Base-by-base conservation (phyloP, 257 asterid genomes). In the Gynochthodes officinalis region DNA sequence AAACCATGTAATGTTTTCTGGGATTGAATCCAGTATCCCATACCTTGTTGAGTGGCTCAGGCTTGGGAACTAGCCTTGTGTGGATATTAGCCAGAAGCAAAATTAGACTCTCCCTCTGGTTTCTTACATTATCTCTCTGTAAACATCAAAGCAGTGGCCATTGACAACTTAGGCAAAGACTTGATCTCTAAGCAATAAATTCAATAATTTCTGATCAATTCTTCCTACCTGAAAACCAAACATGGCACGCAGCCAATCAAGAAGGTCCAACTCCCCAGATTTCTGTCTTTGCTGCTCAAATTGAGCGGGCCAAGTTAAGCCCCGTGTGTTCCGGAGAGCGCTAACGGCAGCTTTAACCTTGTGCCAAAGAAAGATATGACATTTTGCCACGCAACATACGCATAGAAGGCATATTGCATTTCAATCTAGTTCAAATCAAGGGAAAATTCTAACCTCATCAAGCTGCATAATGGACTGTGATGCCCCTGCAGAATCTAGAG, bases 181-280 rank as follows among this genome's bases (percentile, higher is more conserved):
- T 71, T 71, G 54, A 76, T 50, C 32, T 18, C 44, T 39, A 19
- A 8, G 44, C 49, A 55, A 57, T 62, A 71, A 67, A 52, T 44
- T 32, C 60, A n/a, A 64, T 77, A 55, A 64, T 58, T 81, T 64
- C 65, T 66, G 62, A 67, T 78, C 64, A 82, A 67, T 42, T 80
- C 63, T 69, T 59, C 89, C 68, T 87, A 86, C 97, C 97, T 94
- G 99, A 85, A 94, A 95, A 62, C 99, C 97, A 52, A 95, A 95
- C 98, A 95, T 90, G 64, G 97, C 99, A 75, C 97, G 83, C 77
- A 95, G 87, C 99, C 99, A 95, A 81, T 95, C 99, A 58, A 95
- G 97, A 75, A 95, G 86, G 87, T 95, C 99, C 81, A 92, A 72
- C 64, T 90, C 97, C 81, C 91, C 97, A 52, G 89, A 71, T 81